phyloP scores from a whole-genome alignment of 768 basidiomycete genomes.

The Pleurotus citrinopileatus region DNA sequence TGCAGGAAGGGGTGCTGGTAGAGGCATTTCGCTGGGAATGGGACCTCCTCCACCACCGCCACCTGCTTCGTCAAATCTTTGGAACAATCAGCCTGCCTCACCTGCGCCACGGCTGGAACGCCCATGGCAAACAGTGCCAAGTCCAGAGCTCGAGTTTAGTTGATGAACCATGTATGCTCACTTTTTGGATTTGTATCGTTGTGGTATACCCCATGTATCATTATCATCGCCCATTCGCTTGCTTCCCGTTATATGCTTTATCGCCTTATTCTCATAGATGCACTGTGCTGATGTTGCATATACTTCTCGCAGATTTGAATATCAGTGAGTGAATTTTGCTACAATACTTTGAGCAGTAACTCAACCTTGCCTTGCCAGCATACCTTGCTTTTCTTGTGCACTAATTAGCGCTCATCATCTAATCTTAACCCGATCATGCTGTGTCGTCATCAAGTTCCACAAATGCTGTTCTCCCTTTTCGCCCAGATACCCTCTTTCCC shows the following conservation, averaged over 20 bases:
- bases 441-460: not conserved
- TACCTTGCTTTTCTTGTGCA: no score
- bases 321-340: no score
- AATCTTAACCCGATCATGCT: constrained; percentile 3
- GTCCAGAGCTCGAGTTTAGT: constrained; percentile 35
- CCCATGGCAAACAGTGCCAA: constrained; percentile 39
- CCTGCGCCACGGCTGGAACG: constrained; percentile 41
- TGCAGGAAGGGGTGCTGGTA: constrained; percentile 26
- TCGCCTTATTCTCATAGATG: not conserved
- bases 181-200: constrained; percentile 11
- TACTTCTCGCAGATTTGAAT: no score
- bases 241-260: constrained; percentile 9
- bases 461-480: not conserved
- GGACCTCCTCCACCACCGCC: constrained; percentile 29
- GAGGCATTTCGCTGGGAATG: constrained; percentile 26
- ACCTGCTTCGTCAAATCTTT: constrained; percentile 27
- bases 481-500: not conserved
- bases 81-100: constrained; percentile 38
- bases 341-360: no score
- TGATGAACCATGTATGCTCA: no score
- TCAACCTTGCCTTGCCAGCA: no score
- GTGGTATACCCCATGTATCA: constrained; percentile 12
- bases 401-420: not conserved
- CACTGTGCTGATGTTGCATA: no score
- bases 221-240: constrained; percentile 8